Base-by-base conservation (phyloP, 306 rosid genomes). In the Rubus parviflorus region DNA sequence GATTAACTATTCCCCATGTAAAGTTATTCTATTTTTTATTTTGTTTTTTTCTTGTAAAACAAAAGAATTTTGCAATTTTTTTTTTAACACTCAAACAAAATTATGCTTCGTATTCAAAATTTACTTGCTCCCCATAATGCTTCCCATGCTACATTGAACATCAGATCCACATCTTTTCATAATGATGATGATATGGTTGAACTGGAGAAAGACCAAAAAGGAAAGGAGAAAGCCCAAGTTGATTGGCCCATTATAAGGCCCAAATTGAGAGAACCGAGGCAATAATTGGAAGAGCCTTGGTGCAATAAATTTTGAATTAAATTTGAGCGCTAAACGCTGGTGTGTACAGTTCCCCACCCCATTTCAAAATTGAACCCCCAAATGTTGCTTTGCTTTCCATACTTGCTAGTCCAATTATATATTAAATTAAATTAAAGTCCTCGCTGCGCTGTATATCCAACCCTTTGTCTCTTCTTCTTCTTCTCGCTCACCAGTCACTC, bases 261-360 rank as follows among this genome's bases (percentile, higher is more conserved):
- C 65, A 60, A 10, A 15, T 60, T 30, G 65, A 7, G 41, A 25
- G 37, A 60, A 35, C 41, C 66, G 37, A 60, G 38, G 58, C 51
- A 60, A 46, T 60, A 60, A 60, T 17, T 10, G 69, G 58, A 2
- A 37, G 15, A 61, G 57, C 35, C 78, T 25, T 57, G 5, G 5
- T 6, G 60, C 22, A 25, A 10, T 14, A 23, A 61, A 17, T 25
- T 74, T 74, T 61, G 78, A 74, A 74, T 74, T 46, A 45, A 46
- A 61, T 61, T 61, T 61, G 61, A 74, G 78, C 78, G 78, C 70
- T 74, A 66, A 74, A 43, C 51, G 10, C 58, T 60, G 58, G 52
- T 46, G 46, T 20, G 35, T 42, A 3, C 65, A 42, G 71, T 41
- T 6, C 20, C n/a, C 13, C 6, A 19, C 65, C 19, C 25, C 48